A percentile compares a stretch with the other conserved stretches of the same genome.
Conservation (phyloP, 768 basidiomycete species). For the Collybia nuda region DNA sequence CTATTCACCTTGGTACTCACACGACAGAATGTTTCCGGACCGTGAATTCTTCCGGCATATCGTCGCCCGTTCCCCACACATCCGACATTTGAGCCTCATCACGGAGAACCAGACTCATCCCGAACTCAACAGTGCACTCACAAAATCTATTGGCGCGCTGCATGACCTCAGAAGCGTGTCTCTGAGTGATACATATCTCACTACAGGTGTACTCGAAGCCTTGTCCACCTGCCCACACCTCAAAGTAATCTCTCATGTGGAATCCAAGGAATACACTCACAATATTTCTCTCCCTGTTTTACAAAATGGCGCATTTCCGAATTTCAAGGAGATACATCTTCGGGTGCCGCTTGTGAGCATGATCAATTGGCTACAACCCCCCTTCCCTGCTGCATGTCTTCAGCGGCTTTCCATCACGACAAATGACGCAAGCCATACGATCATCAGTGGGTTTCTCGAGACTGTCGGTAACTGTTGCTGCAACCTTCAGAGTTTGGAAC, state of each 20-base stretch:
- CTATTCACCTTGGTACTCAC: background rate
- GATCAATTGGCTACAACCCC: constrained; percentile 2
- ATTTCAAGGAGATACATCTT: constrained; percentile 5
- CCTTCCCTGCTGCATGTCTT: constrained; percentile 9
- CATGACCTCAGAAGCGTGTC: constrained; percentile 1
- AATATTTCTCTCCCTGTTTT: background rate
- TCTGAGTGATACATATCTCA: constrained; percentile 5
- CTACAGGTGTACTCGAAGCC: constrained; percentile 9
- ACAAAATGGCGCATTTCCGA: constrained; percentile 8
- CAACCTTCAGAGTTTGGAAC: constrained; percentile 1
- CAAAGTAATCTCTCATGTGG: background rate
- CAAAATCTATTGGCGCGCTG: constrained; percentile 15
- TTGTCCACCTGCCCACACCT: constrained; percentile 9
- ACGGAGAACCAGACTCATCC: constrained; percentile 4
- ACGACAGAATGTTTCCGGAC: constrained; percentile 6
- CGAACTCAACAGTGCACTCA: constrained; percentile 4
- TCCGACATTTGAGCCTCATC: constrained; percentile 7
- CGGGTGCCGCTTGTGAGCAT: constrained; percentile 8
- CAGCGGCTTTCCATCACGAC: constrained; percentile 4
- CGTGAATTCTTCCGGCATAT: constrained; percentile 11
- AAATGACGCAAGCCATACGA: background rate
- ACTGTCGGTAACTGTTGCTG: constrained; percentile 6
- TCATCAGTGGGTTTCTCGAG: constrained; percentile 1
- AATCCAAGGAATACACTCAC: too few species aligned
- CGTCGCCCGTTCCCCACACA: constrained; percentile 4